A percentile compares a stretch with the other conserved stretches of the same genome.
These are phyloP conservation scores for Tothia fuscella DNA, from an alignment of 2,329 filamentous ascomycete species.

Conservation along the genomic window DNA sequence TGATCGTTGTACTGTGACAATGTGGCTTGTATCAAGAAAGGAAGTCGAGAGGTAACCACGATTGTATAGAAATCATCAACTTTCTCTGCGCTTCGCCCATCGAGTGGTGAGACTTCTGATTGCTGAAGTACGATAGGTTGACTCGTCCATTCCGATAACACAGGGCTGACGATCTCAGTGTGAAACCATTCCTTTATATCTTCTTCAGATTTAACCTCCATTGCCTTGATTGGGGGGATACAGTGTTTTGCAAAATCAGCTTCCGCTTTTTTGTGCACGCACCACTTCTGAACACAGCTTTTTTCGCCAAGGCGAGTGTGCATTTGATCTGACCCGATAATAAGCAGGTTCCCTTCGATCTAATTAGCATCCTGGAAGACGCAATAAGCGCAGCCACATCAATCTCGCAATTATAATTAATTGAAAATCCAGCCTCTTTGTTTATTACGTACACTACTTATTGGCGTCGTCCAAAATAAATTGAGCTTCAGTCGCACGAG, in stretches of 20 bases:
- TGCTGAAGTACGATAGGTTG: background rate
- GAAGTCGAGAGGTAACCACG: background rate
- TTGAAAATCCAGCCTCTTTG: too few species aligned
- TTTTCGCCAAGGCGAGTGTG: background rate
- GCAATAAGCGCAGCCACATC: too few species aligned
- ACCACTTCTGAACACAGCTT: background rate
- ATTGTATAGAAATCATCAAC: background rate
- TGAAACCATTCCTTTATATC: background rate
- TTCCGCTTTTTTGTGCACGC: background rate
- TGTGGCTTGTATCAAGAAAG: too few species aligned
- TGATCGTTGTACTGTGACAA: background rate
- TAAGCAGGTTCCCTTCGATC: background rate
- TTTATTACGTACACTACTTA: too few species aligned
- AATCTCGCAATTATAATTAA: too few species aligned
- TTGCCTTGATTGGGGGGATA: too few species aligned
- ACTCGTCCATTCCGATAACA: background rate
- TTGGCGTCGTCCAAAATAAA: too few species aligned
- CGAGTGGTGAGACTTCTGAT: background rate
- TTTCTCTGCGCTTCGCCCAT: background rate
- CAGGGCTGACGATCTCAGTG: background rate
- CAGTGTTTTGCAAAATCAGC: conserved; percentile 5
- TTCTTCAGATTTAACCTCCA: background rate
- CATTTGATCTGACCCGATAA: background rate
- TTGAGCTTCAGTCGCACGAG: too few species aligned
- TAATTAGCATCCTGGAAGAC: too few species aligned